Evolutionary conservation across 176 grass and related monocot species (phyloP), one percentile per base, ranked within the genome.

Genomic region (Poa pratensis): DNA sequence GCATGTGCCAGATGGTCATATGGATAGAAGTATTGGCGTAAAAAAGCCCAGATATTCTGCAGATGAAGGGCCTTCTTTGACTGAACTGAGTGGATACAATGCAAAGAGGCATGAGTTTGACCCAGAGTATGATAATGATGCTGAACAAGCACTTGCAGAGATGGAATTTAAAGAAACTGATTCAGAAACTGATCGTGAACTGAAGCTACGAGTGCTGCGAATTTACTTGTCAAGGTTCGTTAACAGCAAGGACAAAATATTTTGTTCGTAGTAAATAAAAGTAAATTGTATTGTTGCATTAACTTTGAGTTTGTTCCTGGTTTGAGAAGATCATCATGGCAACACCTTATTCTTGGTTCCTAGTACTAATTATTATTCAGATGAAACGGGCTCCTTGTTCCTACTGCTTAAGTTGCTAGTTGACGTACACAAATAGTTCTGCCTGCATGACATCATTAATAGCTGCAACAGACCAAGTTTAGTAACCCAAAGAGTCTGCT

Each of bases 111-210:
- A 94, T 17, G 96, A 99, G 69, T 99, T 99, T 94, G 96, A 99
- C 73, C 96, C 96, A 8, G 96, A 99, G 81, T 99, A 99, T 82
- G 96, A 99, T 72, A 96, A 99, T 59, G 92, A 99, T 84, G 96
- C 96, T 43, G 96, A 99, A 66, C 93, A 96, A 78, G 89, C 96
- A 50, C 90, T 99, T 9, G 93, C 96, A 59, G 96, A 99, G 70
- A 99, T 99, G 96, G 96, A 96, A 60, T 96, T 99, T 59, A 99
- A 96, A 87, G 96, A 99, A 85, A 96, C 88, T 59, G 96, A 99
- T 74, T 87, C 76, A 0, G 96, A 95, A 86, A 93, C 86, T 66
- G 96, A 99, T 57, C 86, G 91, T 42, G 93, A 99, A 76, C 65
- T 99, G 78, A 99, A 99, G 88, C 86, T 99, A 32, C 85, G 96